Conservation (phyloP, 1,139 yeast species). For the Yamadazyma atlantica region DNA sequence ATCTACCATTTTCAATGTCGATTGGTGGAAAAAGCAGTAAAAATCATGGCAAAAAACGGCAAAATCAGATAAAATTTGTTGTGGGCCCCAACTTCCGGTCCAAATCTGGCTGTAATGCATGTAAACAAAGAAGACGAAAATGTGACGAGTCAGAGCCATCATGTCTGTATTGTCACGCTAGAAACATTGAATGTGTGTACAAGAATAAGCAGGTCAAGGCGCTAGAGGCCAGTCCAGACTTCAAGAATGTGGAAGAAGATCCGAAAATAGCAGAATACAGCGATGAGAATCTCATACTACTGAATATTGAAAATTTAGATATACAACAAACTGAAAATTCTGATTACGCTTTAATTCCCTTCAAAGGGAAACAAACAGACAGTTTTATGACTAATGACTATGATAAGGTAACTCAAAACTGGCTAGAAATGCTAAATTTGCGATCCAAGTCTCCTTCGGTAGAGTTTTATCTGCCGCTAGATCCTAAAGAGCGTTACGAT, state of each 20-base stretch:
- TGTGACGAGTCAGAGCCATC: slow-evolving; percentile 25
- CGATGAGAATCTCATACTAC: neutral
- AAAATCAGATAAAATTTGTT: slow-evolving; percentile 5
- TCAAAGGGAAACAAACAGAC: neutral
- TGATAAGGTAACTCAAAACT: neutral
- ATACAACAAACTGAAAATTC: neutral
- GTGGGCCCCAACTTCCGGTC: slow-evolving; percentile 12
- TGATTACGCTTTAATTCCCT: neutral
- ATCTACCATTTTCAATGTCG: neutral
- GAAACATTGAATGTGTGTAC: slow-evolving; percentile 20
- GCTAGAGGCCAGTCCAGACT: neutral
- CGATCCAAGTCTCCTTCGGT: neutral
- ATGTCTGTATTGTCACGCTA: slow-evolving; percentile 20
- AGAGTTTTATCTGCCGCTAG: neutral
- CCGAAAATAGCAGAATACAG: neutral
- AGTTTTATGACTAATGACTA: neutral
- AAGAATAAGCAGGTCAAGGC: neutral
- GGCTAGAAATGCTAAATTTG: neutral
- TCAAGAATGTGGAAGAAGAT: neutral
- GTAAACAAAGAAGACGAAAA: slow-evolving; percentile 18
- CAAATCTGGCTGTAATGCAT: slow-evolving; percentile 16
- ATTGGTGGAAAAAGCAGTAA: neutral
- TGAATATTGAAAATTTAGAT: neutral
- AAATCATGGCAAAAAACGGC: neutral
- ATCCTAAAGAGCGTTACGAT: neutral